Percentiles rank a stretch among this genome's conserved stretches.
Conservation (phyloP, 2,329 filamentous ascomycete species). For the Eutypa lata region DNA sequence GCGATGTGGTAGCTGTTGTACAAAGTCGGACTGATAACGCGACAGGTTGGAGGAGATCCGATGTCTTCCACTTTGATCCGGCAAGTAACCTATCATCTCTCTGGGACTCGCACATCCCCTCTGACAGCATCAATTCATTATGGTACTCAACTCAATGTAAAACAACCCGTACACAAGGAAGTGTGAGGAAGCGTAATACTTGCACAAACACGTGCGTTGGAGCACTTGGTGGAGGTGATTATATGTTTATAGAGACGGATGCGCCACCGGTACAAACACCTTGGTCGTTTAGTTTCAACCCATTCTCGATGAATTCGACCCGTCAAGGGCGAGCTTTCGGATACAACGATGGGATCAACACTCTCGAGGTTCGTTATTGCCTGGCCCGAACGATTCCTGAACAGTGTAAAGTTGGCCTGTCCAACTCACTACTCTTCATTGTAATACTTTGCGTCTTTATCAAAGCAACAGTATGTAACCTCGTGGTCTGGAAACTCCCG, state of each 20-base stretch:
- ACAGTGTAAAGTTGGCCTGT: constrained; percentile 4
- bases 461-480: constrained; percentile 1
- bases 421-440: constrained; percentile 1
- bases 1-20: constrained; percentile 2
- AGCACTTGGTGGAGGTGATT: not conserved
- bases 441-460: constrained; percentile 3
- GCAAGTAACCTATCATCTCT: not conserved
- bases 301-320: not conserved
- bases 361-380: constrained; percentile 8
- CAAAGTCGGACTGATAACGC: not conserved
- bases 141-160: constrained; percentile 8
- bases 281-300: constrained; percentile 2
- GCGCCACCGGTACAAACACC: not conserved
- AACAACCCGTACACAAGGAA: not conserved
- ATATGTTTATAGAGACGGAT: not conserved
- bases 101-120: not conserved
- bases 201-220: not conserved
- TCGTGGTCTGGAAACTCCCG: constrained; percentile 7
- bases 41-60: not conserved
- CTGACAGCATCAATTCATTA: not conserved
- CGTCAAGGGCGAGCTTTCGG: not conserved
- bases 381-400: constrained; percentile 3
- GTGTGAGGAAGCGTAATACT: not conserved
- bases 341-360: constrained; percentile 2
- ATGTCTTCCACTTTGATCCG: not conserved